Evolutionary conservation across 345 rosid genomes (phyloP), one percentile per base, ranked within the genome.

Genomic region (Acer saccharum): DNA sequence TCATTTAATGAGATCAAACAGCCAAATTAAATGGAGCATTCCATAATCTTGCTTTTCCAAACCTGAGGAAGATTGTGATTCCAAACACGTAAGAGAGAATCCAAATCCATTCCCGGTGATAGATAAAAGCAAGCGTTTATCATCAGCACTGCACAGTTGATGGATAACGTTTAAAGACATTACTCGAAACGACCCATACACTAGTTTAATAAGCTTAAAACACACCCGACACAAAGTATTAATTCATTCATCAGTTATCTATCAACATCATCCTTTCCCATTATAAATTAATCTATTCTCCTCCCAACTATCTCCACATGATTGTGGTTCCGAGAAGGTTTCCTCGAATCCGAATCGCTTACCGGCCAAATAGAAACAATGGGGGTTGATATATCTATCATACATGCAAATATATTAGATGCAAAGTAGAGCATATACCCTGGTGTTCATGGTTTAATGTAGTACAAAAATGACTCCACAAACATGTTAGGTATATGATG

Each of bases 401-500:
- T 48, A 25, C 43, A 11, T 21, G 67, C 21, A 75, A 71, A 76
- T 35, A 35, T 35, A 35, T 35, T 35, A 69, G 29, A 77, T 79
- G 88, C 78, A 58, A 74, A 78, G 81, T 52, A 64, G 65, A 74
- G 82, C 86, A 83, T 83, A 68, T 78, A 74, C 86, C 54, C 71
- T 79, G 54, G 83, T 75, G 84, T 75, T 65, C 0, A 7, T 44
- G 25, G 17, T 73, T n/a, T 46, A 58, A 68, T 79, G 65, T 78
- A 60, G 79, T 60, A 57, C 71, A 68, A 58, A 23, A 14, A 65
- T 54, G 79, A 77, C 76, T n/a, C 43, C 25, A 65, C 14, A 7
- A 13, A 60, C 11, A 6, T 8, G 64, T 7, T 60, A 60, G 23
- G 23, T 20, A 21, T 60, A 35, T n/a, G 23, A 39, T 9, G 44